Evolutionary conservation across 805 yeast species (phyloP).

Genomic region (Ogataea pilisensis): DNA sequence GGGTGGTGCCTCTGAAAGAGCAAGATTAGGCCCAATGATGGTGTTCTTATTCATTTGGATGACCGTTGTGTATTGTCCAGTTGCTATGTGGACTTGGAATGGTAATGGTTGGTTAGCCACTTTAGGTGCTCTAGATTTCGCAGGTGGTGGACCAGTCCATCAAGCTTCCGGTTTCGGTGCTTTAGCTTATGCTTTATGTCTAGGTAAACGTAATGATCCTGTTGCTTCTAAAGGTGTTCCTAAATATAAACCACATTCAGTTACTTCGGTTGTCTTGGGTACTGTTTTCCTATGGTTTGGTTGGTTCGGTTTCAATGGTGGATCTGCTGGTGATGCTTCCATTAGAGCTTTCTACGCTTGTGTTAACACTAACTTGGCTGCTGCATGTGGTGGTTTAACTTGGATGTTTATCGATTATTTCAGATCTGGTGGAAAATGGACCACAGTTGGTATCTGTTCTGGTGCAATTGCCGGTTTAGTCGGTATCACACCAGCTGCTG

Average conservation of each 20-base stretch:
- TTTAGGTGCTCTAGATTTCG: slow-evolving; percentile 89
- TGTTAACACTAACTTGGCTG: slow-evolving; percentile 91
- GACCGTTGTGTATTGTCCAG: slow-evolving; percentile 92
- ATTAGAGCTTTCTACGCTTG: slow-evolving; percentile 94
- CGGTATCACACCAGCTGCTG: slow-evolving; percentile 96
- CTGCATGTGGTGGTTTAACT: slow-evolving; percentile 86
- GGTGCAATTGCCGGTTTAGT: slow-evolving; percentile 94
- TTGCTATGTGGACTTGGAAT: slow-evolving; percentile 98
- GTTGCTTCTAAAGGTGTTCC: slow-evolving; percentile 67
- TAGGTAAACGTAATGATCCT: slow-evolving; percentile 91
- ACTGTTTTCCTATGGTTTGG: slow-evolving; percentile 97
- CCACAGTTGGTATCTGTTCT: slow-evolving; percentile 89
- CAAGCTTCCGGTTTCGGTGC: slow-evolving; percentile 94
- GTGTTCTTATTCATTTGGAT: slow-evolving; percentile 90
- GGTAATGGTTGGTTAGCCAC: slow-evolving; percentile 81
- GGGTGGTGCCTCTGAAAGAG: slow-evolving; percentile 98
- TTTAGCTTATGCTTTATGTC: slow-evolving; percentile 82
- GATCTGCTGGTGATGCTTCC: slow-evolving; percentile 90
- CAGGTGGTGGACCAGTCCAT: slow-evolving; percentile 99
- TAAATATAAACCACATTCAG: slow-evolving; percentile 91
- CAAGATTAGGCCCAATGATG: slow-evolving; percentile 95
- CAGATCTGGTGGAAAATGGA: slow-evolving; percentile 85
- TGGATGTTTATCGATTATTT: slow-evolving; percentile 92
- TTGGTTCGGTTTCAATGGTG: slow-evolving; percentile 99
- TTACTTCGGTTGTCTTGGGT: slow-evolving; percentile 85